These are phyloP conservation scores for Starmera quercuum DNA, from an alignment of 805 yeast species.

Conservation along the genomic window DNA sequence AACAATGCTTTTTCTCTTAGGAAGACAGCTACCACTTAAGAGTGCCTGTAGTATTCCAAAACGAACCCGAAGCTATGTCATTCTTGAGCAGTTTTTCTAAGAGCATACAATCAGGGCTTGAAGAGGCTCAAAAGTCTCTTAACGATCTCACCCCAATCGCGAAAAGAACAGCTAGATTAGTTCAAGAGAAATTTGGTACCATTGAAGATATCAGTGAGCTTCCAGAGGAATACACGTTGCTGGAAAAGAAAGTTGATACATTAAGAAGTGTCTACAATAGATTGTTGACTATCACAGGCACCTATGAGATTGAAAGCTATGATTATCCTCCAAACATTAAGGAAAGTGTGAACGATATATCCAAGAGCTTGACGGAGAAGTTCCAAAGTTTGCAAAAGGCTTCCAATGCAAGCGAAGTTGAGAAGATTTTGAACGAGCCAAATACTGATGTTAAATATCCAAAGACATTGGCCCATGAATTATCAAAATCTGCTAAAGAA, in stretches of 20 bases:
- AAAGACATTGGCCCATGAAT: conserved; percentile 68
- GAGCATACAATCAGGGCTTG: conserved; percentile 15
- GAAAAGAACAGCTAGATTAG: conserved; percentile 48
- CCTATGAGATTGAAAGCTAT: conserved; percentile 68
- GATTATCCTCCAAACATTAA: conserved; percentile 78
- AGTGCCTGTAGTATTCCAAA: no score
- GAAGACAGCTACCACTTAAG: no score
- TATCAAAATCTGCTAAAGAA: conserved; percentile 46
- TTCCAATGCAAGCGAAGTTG: conserved; percentile 60
- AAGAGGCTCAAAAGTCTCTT: conserved; percentile 28
- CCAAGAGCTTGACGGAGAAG: conserved; percentile 47
- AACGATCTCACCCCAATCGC: conserved; percentile 48
- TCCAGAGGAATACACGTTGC: conserved; percentile 62
- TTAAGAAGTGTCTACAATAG: conserved; percentile 52
- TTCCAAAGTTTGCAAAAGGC: conserved; percentile 55
- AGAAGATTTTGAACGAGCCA: conserved; percentile 37
- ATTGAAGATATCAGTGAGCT: conserved; percentile 64
- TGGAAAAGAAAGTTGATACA: conserved; percentile 63
- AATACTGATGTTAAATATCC: conserved; percentile 32
- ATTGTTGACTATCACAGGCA: conserved; percentile 42
- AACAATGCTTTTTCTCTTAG: no score
- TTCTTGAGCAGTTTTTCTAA: conserved; percentile 20
- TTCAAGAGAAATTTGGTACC: conserved; percentile 57
- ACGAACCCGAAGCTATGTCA: conserved; percentile 13
- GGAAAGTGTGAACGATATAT: conserved; percentile 58